Conservation (phyloP, 148 eudicot species). For the Pharnaceum exiguum region DNA sequence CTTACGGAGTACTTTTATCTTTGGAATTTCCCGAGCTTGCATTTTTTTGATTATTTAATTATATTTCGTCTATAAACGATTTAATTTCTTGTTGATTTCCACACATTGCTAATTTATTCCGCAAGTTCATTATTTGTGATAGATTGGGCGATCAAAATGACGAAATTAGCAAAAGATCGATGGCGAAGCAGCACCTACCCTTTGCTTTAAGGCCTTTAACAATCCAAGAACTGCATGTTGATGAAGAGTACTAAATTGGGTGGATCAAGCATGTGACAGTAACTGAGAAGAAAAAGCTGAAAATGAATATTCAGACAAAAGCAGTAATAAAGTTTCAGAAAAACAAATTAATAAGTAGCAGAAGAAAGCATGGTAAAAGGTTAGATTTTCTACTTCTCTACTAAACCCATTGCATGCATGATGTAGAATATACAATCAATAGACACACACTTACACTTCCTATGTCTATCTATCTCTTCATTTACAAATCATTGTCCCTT, state of each 20-base stretch:
- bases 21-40: too few relatives aligned
- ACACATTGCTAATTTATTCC: too few relatives aligned
- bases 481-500: constrained; percentile 35
- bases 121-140: too few relatives aligned
- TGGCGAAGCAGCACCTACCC: background rate
- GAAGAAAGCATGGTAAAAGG: constrained; percentile 17
- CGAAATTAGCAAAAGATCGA: background rate
- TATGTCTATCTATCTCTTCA: constrained; percentile 18
- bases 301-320: constrained; percentile 26
- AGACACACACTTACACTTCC: background rate
- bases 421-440: constrained; percentile 19
- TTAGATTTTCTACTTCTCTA: constrained; percentile 10
- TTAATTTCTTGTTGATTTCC: too few relatives aligned
- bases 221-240: background rate
- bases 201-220: background rate
- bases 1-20: too few relatives aligned
- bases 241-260: background rate
- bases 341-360: constrained; percentile 11
- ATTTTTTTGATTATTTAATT: too few relatives aligned
- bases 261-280: constrained; percentile 8
- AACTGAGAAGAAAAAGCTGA: constrained; percentile 9
- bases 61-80: too few relatives aligned
- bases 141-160: too few relatives aligned
- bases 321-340: constrained; percentile 3
- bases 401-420: background rate